Conservation (phyloP, 208 protist genomes). For the Acanthamoeba healyi region DNA sequence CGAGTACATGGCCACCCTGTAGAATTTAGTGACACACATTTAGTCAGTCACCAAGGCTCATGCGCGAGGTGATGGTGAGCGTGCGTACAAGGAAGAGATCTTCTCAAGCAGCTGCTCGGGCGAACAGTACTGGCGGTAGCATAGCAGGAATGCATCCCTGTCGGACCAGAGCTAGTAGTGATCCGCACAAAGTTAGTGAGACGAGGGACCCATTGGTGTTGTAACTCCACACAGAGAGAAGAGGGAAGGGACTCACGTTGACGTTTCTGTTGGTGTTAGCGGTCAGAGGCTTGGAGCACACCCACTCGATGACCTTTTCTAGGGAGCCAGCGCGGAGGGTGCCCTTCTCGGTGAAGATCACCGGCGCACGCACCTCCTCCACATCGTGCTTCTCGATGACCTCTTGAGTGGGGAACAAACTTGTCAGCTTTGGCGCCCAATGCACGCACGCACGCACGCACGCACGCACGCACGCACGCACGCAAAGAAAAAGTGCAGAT, state of each 20-base stretch:
- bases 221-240: neutral
- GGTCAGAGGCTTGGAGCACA: slow-evolving; percentile 2
- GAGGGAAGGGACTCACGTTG: neutral
- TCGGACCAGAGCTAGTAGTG: neutral
- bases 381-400: slow-evolving; percentile 61
- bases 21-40: too few species aligned
- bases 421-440: too few species aligned
- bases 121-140: slow-evolving; percentile 45
- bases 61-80: too few species aligned
- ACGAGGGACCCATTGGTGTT: neutral
- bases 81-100: slow-evolving; percentile 34
- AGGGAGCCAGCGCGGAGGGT: slow-evolving; percentile 21
- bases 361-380: slow-evolving; percentile 56
- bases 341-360: slow-evolving; percentile 27
- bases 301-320: slow-evolving; percentile 68
- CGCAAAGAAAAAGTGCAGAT: neutral
- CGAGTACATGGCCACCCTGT: slow-evolving; percentile 24
- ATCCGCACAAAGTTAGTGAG: too few species aligned
- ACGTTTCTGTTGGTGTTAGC: neutral
- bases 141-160: slow-evolving; percentile 31
- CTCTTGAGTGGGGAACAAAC: too few species aligned
- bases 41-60: too few species aligned
- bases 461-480: too few species aligned
- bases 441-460: too few species aligned
- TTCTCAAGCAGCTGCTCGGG: slow-evolving; percentile 59